phyloP scores from a whole-genome alignment of 2,329 filamentous ascomycete species.

The Cladosporium halotolerans region DNA sequence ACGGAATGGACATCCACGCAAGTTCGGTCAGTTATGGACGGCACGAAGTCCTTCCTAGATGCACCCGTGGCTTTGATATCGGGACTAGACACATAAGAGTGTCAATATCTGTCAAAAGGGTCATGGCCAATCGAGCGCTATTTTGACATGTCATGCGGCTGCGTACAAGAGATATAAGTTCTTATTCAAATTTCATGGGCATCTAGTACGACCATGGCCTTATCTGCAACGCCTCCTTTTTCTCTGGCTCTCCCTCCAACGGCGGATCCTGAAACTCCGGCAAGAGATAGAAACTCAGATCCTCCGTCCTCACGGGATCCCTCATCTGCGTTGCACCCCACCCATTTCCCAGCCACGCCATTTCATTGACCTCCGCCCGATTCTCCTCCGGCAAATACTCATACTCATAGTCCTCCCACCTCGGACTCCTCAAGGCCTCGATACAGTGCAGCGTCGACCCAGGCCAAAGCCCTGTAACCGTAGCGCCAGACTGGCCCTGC shows the following conservation, averaged over 20 bases:
- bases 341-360: constrained; percentile 64
- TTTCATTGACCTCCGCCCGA: constrained; percentile 41
- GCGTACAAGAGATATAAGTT: not conserved
- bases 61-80: too few species aligned
- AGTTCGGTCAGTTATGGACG: too few species aligned
- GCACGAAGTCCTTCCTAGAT: too few species aligned
- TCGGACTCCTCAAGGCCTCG: constrained; percentile 48
- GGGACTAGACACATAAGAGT: not conserved
- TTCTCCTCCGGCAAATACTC: constrained; percentile 31
- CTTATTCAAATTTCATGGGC: not conserved
- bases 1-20: too few species aligned
- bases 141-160: not conserved
- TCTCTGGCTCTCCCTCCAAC: constrained; percentile 31
- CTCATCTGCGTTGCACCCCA: constrained; percentile 53
- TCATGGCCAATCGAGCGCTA: not conserved
- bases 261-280: constrained; percentile 36
- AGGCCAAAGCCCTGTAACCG: constrained; percentile 64
- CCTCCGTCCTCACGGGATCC: constrained; percentile 29
- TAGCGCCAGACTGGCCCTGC: constrained; percentile 52
- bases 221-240: constrained; percentile 30
- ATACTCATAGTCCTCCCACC: constrained; percentile 57
- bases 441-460: constrained; percentile 59
- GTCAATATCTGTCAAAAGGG: not conserved
- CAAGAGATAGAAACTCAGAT: constrained; percentile 39
- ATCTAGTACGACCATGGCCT: constrained; percentile 34